Evolutionary conservation across 1,284 basidiomycete species (phyloP), one percentile per base, ranked within the genome.

Genomic region (Fomitopsis schrenkii): DNA sequence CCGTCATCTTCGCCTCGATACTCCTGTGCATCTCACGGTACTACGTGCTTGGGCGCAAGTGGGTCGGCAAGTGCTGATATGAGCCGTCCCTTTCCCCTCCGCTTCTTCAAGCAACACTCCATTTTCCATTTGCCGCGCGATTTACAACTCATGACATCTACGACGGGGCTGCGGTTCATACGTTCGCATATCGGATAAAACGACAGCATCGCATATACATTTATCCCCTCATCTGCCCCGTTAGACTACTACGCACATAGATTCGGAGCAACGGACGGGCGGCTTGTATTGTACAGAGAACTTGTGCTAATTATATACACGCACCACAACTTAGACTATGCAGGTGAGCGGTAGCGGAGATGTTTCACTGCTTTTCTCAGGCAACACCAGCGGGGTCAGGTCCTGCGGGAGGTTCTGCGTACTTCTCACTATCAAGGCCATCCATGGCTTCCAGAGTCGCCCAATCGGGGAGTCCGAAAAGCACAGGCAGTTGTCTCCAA

Each of bases 11-110:
- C 22, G 61, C 59, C 15, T 57, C 63, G 28, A 55, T 64, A 26
- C 50, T 66, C 9, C 58, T 69, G 56, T 15, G 14, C 2, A 15
- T 63, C 5, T 59, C 59, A 5, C 50, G 67, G 19, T 67, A 64
- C 46, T 58, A 52, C 26, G 55, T 61, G 9, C 42, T 61, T 6
- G 33, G 44, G 15, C 30, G 35, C 41, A 55, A 56, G 45, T 41
- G 55, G 22, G 38, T 28, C 35, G 59, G 59, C 4, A 55, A 41
- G n/a, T 60, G 59, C 36, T 60, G 54, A 60, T 40, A 6, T 36
- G 10, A 7, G 10, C 35, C 1, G 10, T 2, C 35, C 22, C 22
- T 22, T 22, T 22, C 22, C 22, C 22, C 22, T 22, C 22, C 2
- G 22, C 22, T 22, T 22, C 22, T 33, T 2, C 8, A 8, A 33